Evolutionary conservation across 2,329 filamentous ascomycete genomes (phyloP).

Genomic region (Scorias spongiosa): DNA sequence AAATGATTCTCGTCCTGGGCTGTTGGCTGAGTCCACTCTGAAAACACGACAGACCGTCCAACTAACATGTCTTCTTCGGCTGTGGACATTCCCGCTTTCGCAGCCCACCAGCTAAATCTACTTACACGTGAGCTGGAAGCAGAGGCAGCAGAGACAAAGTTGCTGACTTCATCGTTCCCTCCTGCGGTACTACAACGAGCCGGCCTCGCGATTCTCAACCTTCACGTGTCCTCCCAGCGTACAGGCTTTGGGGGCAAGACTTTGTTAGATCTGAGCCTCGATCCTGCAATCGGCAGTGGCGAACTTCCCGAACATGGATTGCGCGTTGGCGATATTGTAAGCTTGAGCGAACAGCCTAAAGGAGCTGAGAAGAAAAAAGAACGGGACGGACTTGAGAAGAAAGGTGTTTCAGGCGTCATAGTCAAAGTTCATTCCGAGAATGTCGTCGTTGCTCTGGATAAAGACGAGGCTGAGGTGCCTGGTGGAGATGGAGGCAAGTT

Average conservation of each 20-base stretch:
- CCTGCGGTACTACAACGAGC: conserved; percentile 57
- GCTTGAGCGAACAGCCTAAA: conserved; percentile 58
- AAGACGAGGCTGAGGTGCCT: conserved; percentile 41
- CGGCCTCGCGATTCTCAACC: conserved; percentile 64
- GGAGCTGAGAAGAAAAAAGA: conserved; percentile 57
- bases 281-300: conserved; percentile 44
- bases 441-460: conserved; percentile 55
- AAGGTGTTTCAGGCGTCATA: conserved; percentile 56
- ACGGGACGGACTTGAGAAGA: conserved; percentile 53
- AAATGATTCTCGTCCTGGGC: too few species aligned
- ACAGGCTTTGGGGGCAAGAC: conserved; percentile 88
- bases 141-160: conserved; percentile 55
- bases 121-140: conserved; percentile 56
- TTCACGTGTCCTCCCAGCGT: conserved; percentile 57
- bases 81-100: conserved; percentile 50
- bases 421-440: conserved; percentile 43
- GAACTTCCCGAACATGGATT: conserved; percentile 59
- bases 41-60: too few species aligned
- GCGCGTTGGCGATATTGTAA: conserved; percentile 61
- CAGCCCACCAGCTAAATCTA: conserved; percentile 53
- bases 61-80: background rate
- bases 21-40: too few species aligned
- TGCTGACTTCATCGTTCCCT: conserved; percentile 51
- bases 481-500: conserved; percentile 33
- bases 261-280: conserved; percentile 63